Evolutionary conservation across 75 land plant genomes (phyloP), one percentile per base, ranked within the genome.

Genomic region (Pinus tabuliformis): DNA sequence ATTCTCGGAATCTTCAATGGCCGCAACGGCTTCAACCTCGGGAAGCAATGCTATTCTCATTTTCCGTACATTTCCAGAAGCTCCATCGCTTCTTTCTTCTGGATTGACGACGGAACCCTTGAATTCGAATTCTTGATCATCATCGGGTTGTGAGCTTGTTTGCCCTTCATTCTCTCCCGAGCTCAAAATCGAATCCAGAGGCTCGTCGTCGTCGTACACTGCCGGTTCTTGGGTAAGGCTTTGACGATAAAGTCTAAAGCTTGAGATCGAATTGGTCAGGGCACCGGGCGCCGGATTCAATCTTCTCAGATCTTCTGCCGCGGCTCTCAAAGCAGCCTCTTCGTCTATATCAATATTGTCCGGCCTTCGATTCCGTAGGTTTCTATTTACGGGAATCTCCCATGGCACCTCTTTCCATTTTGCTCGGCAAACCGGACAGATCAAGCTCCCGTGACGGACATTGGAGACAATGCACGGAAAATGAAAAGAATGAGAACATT

Each of bases 401-500:
- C 88, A 72, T 0, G 95, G 98, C 1, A 82, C 75, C 24, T 95
- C 86, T 45, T 82, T 84, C 98, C 98, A 95, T 37, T 42, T 58
- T 20, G 91, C 77, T 7, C 78, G 73, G 81, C 95, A 95, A 21
- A 95, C 86, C 1, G 98, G 98, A 63, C 98, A 95, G 21, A 77
- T 70, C 61, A 87, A 80, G 64, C 66, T 61, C 30, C 86, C 77
- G 39, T 84, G 84, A 37, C 74, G 73, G 58, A 91, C 84, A 26
- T 86, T 89, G 15, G 89, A 75, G n/a, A 90, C 85, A 36, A 95
- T 83, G 83, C 98, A 95, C 52, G 71, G 54, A 64, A 91, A 88
- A 75, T 94, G 97, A 84, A 94, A 94, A 58, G 97, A 59, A 66
- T 94, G 97, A 11, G 87, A 84, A 82, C 97, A 94, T 52, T 94